Evolutionary conservation across 192 early-diverging fungal species (phyloP).

Genomic region (Coemansia guatemalensis): DNA sequence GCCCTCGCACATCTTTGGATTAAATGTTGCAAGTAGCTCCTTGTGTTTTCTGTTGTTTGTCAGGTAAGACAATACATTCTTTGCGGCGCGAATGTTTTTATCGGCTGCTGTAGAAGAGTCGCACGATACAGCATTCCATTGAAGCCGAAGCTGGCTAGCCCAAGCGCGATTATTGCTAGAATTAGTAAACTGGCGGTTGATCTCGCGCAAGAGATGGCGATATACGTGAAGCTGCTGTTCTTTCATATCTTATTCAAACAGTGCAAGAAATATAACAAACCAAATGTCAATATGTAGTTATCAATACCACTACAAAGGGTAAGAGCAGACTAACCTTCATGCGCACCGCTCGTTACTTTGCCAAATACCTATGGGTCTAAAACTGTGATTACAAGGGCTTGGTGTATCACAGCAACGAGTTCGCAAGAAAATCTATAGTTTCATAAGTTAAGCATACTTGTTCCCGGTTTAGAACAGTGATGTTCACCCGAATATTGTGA

Average conservation of each 20-base stretch:
- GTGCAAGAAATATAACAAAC: background rate
- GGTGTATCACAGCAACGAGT: no score
- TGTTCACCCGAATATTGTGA: no score
- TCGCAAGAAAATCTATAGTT: no score
- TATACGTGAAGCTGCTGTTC: conserved; percentile 24
- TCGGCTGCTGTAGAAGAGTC: background rate
- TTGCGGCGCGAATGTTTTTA: conserved; percentile 7
- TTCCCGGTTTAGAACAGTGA: no score
- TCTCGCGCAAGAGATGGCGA: conserved; percentile 45
- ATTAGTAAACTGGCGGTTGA: conserved; percentile 34
- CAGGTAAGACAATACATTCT: conserved; percentile 29
- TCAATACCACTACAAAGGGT: background rate
- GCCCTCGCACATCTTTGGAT: conserved; percentile 31
- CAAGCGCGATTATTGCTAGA: conserved; percentile 29
- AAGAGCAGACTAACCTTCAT: background rate
- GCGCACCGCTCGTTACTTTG: background rate
- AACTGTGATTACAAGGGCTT: no score
- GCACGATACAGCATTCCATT: conserved; percentile 29
- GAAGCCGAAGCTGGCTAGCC: conserved; percentile 34
- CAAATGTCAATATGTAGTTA: background rate
- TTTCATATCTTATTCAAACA: background rate
- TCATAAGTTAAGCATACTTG: no score
- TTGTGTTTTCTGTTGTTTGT: conserved; percentile 34
- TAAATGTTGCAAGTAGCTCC: conserved; percentile 29
- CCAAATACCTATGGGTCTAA: background rate